Evolutionary conservation across 2,329 filamentous ascomycete genomes (phyloP).

Genomic region (Pyricularia sp.): DNA sequence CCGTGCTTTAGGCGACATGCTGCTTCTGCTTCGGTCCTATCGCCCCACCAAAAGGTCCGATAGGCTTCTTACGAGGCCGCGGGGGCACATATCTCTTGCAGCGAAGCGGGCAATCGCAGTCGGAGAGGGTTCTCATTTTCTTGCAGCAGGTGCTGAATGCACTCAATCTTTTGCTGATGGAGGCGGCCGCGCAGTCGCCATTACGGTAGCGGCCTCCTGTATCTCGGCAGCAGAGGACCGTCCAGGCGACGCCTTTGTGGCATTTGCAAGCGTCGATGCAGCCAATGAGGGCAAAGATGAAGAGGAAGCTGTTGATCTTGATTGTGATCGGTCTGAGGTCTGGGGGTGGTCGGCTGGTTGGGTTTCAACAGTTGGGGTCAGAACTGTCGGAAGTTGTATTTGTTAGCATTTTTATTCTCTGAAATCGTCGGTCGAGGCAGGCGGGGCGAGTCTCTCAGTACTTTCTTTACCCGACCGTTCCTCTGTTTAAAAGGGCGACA

Average conservation of each 20-base stretch:
- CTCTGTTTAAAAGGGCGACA: too few species aligned
- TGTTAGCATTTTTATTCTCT: too few species aligned
- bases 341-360: not conserved
- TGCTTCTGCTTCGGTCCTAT: not conserved
- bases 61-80: too few species aligned
- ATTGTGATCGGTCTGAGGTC: not conserved
- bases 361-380: not conserved
- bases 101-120: slow-evolving; percentile 16
- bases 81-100: not conserved
- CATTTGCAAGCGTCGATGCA: slow-evolving; percentile 7
- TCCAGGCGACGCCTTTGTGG: slow-evolving; percentile 1
- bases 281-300: slow-evolving; percentile 5
- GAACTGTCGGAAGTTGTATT: not conserved
- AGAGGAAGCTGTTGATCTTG: not conserved
- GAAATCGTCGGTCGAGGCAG: too few species aligned
- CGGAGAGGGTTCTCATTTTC: slow-evolving; percentile 24
- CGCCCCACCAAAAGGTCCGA: not conserved
- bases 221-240: slow-evolving; percentile 9
- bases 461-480: too few species aligned
- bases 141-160: slow-evolving; percentile 34
- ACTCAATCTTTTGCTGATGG: slow-evolving; percentile 18
- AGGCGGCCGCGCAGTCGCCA: slow-evolving; percentile 23
- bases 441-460: too few species aligned
- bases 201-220: slow-evolving; percentile 6
- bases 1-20: too few species aligned